Base-by-base conservation (phyloP, 805 yeast genomes). In the Metschnikowia vanudenii region DNA sequence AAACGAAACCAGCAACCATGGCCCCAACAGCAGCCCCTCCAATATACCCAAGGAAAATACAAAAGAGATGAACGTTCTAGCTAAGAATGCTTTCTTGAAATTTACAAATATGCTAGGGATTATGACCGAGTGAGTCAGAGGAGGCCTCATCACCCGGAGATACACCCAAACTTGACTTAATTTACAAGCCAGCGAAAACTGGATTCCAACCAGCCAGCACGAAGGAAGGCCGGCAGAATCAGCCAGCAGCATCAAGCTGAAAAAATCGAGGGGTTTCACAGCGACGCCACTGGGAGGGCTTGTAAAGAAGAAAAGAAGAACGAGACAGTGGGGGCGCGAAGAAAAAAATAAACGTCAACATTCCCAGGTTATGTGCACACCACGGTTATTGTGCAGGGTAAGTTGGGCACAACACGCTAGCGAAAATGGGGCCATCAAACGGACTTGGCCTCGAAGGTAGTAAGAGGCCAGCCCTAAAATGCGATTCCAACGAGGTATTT, bases 101-200 rank as follows among this genome's bases (percentile, higher is more conserved):
- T 22, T 22, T 22, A 22, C 24, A 22, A 40, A 64, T 71, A 74
- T 73, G 42, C 61, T 60, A 72, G 75, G 72, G 78, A 67, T 66
- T 52, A 74, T 74, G 79, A 74, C 79, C 79, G 77, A 71, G 58
- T 67, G 75, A 70, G 60, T 73, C 79, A 73, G 47, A 39, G 58
- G 54, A 35, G 22, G 47, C 63, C 69, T 74, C 78, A 64, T 71
- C 74, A 69, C 64, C 63, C 78, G 79, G 79, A 74, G 79, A 74
- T 74, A 74, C 79, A 69, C 78, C 71, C 75, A 68, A 45, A 33
- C 45, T 38, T 41, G 12, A 29, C 39, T 53, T 44, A 24, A 46
- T 53, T 50, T 54, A 41, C 52, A 39, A 42, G 43, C 55, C 54
- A 47, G 54, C 47, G 32, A n/a, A 22, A 39, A 38, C 50, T 14